phyloP scores from a whole-genome alignment of 768 basidiomycete species.

The Pulveroboletus sp. region DNA sequence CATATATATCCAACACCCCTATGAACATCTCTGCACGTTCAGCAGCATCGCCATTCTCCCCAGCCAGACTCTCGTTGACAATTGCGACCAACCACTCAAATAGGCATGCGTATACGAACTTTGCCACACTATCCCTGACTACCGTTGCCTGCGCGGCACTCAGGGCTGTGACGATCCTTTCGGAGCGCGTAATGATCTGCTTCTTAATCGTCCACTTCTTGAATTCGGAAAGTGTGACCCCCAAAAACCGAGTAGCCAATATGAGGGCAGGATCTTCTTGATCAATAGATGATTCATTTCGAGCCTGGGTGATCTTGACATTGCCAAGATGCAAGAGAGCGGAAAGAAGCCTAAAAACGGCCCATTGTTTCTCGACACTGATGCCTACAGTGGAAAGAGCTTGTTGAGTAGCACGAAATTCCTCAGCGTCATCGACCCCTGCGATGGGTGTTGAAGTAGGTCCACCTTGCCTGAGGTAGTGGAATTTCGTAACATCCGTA shows the following conservation, averaged over 20 bases:
- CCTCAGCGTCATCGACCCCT: constrained; percentile 95
- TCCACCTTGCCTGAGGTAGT: constrained; percentile 92
- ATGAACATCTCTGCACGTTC: constrained; percentile 96
- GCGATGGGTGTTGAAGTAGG: constrained; percentile 78
- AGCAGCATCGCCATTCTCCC: constrained; percentile 90
- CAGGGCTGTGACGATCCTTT: constrained; percentile 90
- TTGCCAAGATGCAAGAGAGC: constrained; percentile 97
- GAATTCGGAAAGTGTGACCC: constrained; percentile 87
- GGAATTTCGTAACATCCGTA: constrained; percentile 78
- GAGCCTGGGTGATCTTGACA: constrained; percentile 78
- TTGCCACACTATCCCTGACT: constrained; percentile 94
- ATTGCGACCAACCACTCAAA: constrained; percentile 99
- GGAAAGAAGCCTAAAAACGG: constrained; percentile 90
- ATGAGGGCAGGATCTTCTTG: constrained; percentile 78
- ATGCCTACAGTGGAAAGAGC: constrained; percentile 97
- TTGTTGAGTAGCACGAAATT: constrained; percentile 89
- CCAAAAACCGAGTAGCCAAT: constrained; percentile 84
- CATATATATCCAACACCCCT: constrained; percentile 97
- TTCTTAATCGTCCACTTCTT: constrained; percentile 99
- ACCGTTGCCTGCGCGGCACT: constrained; percentile 87
- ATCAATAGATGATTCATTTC: constrained; percentile 79
- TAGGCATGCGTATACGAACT: constrained; percentile 97
- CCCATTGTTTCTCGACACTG: constrained; percentile 97
- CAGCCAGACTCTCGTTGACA: constrained; percentile 93
- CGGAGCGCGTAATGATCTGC: constrained; percentile 88